Evolutionary conservation across 768 basidiomycete genomes (phyloP).

Genomic region (Phaeolepiota aurea): DNA sequence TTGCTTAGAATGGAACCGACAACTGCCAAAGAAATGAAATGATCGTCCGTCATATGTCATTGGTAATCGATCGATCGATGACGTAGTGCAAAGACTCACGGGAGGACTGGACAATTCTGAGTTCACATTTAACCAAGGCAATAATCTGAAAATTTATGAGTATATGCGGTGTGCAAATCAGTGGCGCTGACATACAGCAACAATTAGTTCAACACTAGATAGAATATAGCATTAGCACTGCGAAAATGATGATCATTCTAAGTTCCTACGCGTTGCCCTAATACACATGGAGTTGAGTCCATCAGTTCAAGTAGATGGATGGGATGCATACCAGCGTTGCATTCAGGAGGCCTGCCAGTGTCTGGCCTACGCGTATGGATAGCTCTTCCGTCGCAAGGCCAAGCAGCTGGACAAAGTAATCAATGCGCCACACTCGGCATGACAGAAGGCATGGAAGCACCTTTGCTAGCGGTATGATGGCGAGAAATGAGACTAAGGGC

Average conservation of each 20-base stretch:
- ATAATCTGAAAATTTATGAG: slow-evolving; percentile 28
- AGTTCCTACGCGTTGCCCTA: slow-evolving; percentile 44
- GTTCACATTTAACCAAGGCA: slow-evolving; percentile 43
- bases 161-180: background rate
- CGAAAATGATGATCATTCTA: slow-evolving; percentile 10
- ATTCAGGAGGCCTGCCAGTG: slow-evolving; percentile 76
- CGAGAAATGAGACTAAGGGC: slow-evolving; percentile 58
- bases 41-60: slow-evolving; percentile 6
- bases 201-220: slow-evolving; percentile 59
- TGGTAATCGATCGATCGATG: slow-evolving; percentile 3
- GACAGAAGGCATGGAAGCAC: slow-evolving; percentile 20
- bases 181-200: slow-evolving; percentile 49
- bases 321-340: slow-evolving; percentile 59
- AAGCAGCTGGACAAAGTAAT: slow-evolving; percentile 59
- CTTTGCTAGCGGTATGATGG: slow-evolving; percentile 82
- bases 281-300: no score
- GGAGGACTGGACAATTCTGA: slow-evolving; percentile 74
- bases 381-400: slow-evolving; percentile 84
- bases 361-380: slow-evolving; percentile 75
- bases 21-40: slow-evolving; percentile 33
- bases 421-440: no score
- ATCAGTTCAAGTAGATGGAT: background rate
- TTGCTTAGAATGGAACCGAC: slow-evolving; percentile 86
- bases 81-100: slow-evolving; percentile 35
- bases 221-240: slow-evolving; percentile 8